Conservation (phyloP, 2,329 filamentous ascomycete species). For the Trichoderma breve region DNA sequence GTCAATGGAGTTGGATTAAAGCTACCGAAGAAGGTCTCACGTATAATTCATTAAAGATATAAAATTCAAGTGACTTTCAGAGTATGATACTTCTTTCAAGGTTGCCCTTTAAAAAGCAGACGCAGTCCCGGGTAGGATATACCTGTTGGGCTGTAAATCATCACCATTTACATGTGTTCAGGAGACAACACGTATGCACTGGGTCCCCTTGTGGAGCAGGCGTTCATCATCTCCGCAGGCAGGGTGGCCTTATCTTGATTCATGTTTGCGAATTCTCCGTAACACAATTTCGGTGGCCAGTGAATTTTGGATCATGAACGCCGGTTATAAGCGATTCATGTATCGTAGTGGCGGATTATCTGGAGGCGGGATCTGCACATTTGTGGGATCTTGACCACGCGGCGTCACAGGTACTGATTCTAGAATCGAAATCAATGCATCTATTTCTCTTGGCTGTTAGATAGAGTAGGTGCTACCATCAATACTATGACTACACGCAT, state of each 20-base stretch:
- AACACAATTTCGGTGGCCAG: background rate
- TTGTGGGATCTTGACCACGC: background rate
- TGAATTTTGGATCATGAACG: background rate
- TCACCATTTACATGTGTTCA: background rate
- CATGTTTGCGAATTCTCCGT: background rate
- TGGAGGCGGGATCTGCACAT: background rate
- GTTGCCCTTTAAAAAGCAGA: background rate
- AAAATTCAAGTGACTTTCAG: too few relatives aligned
- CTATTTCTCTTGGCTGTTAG: background rate
- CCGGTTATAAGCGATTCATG: background rate
- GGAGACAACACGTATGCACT: background rate
- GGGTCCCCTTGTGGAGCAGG: background rate
- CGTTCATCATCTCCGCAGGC: background rate
- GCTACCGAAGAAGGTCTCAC: too few relatives aligned
- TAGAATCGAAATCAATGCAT: background rate
- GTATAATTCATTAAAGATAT: too few relatives aligned
- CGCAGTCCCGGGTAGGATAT: background rate
- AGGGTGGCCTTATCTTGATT: background rate
- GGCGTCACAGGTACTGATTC: background rate
- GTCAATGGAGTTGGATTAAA: too few relatives aligned
- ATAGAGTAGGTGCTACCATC: background rate
- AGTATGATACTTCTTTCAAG: background rate
- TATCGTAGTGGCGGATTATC: background rate
- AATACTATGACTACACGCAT: background rate
- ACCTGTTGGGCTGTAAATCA: background rate